Conservation (phyloP, 495 filamentous ascomycete species). For the Saxophila tyrrhenica region DNA sequence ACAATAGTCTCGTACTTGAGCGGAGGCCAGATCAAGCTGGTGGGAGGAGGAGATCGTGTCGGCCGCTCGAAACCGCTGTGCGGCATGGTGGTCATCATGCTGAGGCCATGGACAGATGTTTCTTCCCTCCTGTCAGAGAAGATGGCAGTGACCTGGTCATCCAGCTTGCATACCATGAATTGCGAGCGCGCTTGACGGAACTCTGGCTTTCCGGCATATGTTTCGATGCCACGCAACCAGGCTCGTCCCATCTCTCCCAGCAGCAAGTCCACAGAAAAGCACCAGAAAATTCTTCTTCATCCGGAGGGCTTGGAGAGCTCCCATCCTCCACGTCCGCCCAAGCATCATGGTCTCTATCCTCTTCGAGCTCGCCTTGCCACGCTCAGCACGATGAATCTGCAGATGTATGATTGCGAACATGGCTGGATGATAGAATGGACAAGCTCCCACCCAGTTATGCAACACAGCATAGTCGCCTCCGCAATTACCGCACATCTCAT, state of each 20-base stretch:
- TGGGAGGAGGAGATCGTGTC: too few relatives aligned
- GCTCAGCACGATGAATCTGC: too few relatives aligned
- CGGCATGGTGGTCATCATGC: too few relatives aligned
- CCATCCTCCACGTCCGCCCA: background rate
- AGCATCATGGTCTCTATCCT: too few relatives aligned
- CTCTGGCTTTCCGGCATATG: background rate
- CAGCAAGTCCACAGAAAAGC: background rate
- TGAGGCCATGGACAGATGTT: too few relatives aligned
- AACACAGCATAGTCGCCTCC: background rate
- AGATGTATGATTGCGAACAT: background rate
- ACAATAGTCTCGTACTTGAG: too few relatives aligned
- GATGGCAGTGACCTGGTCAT: too few relatives aligned
- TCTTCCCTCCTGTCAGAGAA: too few relatives aligned
- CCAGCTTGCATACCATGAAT: too few relatives aligned
- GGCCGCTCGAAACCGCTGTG: too few relatives aligned
- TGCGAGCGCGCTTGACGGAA: background rate
- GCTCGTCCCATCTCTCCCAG: background rate
- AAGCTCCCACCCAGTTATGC: background rate
- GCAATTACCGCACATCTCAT: background rate
- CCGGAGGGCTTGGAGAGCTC: background rate
- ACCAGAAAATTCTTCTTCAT: background rate
- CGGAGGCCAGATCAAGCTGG: too few relatives aligned
- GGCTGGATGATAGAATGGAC: background rate
- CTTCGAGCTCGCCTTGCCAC: background rate
- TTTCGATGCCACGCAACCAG: background rate